A percentile compares a stretch with the other conserved stretches of the same genome.
Conservation (phyloP, 2,329 filamentous ascomycete species). For the Cercospora sesami region DNA sequence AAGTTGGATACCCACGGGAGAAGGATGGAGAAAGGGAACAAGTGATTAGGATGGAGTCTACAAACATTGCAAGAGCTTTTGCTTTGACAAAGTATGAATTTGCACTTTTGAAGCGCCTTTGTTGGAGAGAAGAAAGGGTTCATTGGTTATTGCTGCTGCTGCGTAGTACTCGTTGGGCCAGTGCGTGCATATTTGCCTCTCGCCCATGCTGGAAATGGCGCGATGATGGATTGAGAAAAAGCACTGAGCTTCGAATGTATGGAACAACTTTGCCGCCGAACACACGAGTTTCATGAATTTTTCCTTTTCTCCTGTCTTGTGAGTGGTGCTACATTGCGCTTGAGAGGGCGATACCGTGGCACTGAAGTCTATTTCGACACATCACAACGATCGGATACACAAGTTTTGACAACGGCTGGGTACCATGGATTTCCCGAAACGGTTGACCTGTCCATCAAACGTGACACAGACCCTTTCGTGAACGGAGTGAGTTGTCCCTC, state of each 20-base stretch:
- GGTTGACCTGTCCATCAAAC: background rate
- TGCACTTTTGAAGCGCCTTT: conserved; percentile 1
- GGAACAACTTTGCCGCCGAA: background rate
- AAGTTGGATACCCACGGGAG: conserved; percentile 11
- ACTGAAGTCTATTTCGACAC: conserved; percentile 2
- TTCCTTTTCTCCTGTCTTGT: background rate
- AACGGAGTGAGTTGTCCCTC: background rate
- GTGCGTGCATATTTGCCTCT: conserved; percentile 9
- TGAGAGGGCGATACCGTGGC: conserved; percentile 5
- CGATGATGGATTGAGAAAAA: conserved; percentile 6
- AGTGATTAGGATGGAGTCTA: conserved; percentile 10
- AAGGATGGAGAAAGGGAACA: background rate
- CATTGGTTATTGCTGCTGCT: conserved; percentile 4
- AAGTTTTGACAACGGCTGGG: background rate
- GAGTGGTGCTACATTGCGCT: conserved; percentile 2
- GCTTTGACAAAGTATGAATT: conserved; percentile 13
- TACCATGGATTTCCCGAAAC: conserved; percentile 1
- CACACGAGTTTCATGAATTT: background rate
- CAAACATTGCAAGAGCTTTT: conserved; percentile 7
- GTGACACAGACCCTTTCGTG: background rate
- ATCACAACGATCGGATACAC: background rate
- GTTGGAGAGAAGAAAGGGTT: background rate
- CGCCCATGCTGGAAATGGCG: conserved; percentile 9
- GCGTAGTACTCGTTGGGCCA: conserved; percentile 8
- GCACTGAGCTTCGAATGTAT: conserved; percentile 1